Evolutionary conservation across 1,284 basidiomycete genomes (phyloP), one percentile per base, ranked within the genome.

Genomic region (Trichosporon asahii): DNA sequence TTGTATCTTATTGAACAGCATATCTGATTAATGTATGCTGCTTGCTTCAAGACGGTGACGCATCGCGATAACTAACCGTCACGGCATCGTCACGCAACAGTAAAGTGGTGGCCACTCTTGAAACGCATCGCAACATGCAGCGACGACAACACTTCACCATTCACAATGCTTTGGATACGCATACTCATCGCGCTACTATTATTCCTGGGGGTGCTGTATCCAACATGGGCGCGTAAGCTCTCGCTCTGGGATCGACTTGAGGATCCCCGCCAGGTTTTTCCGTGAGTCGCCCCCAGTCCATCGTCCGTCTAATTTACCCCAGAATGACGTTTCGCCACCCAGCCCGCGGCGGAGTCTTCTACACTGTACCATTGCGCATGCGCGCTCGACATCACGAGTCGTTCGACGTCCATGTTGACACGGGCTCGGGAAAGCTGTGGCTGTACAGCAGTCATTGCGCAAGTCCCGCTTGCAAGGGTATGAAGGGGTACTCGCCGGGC

Each of bases 201-300:
- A n/a, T 5, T 61, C 4, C 57, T 61, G 7, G 57, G 57, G 15
- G 27, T n/a, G 29, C 57, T 61, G 7, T 61, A 61, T n/a, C 57
- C 57, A 11, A 31, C 57, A 3, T 61, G 57, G 57, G 57, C 57
- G 29, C 57, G 57, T 31, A 61, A 61, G 57, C 57, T 61, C 29
- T 61, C 57, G 23, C 18, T 61, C 11, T 61, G 57, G 57, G 57
- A 61, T 27, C 57, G 57, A 7, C 57, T 61, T 5, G 57, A 61
- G 15, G 57, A 61, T 21, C 57, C 57, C 11, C 57, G 57, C 27
- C n/a, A 5, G 2, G 57, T 61, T 8, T 61, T 33, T 11, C 27
- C 57, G 57, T 61, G 29, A 61, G 57, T 33, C 27, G 18, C 57
- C 57, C 57, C 57, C 57, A 61, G 57, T 61, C 57, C 57, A 61